phyloP scores from a whole-genome alignment of 306 rosid species.

The Lithocarpus polystachyus region DNA sequence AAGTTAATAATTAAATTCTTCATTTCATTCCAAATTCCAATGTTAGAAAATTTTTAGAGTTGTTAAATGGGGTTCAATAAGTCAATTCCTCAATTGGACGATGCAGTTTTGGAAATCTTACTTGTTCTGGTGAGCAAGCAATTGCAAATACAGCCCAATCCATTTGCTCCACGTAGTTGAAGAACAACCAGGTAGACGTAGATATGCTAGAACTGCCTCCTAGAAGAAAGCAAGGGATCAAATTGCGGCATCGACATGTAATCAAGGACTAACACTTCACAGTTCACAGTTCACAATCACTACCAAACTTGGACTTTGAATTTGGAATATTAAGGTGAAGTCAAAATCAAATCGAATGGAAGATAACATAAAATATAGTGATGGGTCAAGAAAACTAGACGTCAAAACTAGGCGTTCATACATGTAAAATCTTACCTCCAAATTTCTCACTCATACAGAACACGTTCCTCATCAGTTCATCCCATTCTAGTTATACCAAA shows the following conservation, averaged over 20 bases:
- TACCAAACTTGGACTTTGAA: conserved; percentile 1
- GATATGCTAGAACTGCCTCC: background rate
- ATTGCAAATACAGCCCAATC: background rate
- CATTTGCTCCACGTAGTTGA: background rate
- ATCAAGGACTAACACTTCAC: background rate
- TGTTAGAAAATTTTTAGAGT: too few species aligned
- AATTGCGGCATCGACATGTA: background rate
- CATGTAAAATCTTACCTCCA: background rate
- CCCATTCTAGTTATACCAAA: too few species aligned
- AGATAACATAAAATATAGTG: background rate
- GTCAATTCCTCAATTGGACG: background rate
- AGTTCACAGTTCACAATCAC: background rate
- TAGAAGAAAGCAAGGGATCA: background rate
- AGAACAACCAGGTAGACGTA: background rate
- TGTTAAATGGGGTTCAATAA: background rate
- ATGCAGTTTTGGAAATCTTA: background rate
- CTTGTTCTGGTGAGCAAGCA: background rate
- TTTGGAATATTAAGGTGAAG: background rate
- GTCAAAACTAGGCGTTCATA: background rate
- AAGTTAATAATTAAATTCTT: too few species aligned
- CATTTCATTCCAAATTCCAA: too few species aligned
- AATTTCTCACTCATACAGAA: too few species aligned
- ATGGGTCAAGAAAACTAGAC: background rate
- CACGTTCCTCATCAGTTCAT: too few species aligned
- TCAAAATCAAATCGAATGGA: background rate